A percentile compares a stretch with the other conserved stretches of the same genome.
These are phyloP conservation scores for Cenococcum geophilum DNA, from an alignment of 495 filamentous ascomycete species.

Conservation along the genomic window DNA sequence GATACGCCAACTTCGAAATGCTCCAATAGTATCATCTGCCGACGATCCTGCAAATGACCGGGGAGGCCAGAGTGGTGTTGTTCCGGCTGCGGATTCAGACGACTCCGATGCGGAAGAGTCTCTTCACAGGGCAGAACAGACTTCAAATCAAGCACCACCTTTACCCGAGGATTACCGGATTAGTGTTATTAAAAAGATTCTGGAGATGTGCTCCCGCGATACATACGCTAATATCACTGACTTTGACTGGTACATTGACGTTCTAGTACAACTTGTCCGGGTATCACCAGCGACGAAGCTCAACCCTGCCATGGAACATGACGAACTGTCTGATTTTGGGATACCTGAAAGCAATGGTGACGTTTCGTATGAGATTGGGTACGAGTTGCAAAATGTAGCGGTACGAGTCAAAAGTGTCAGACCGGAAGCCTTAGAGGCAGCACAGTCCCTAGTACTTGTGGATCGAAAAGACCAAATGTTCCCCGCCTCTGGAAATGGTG, in stretches of 20 bases:
- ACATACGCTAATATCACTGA: conserved; percentile 80
- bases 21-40: conserved; percentile 38
- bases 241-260: conserved; percentile 94
- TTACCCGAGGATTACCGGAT: conserved; percentile 78
- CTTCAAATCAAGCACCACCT: conserved; percentile 34
- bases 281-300: conserved; percentile 48
- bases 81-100: conserved; percentile 48
- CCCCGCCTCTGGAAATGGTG: conserved; percentile 42
- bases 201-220: conserved; percentile 86
- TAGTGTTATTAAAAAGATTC: conserved; percentile 69
- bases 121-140: conserved; percentile 35
- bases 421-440: conserved; percentile 69
- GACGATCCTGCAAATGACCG: conserved; percentile 38
- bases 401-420: conserved; percentile 85
- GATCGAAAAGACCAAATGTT: conserved; percentile 46
- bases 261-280: conserved; percentile 72
- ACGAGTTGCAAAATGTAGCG: conserved; percentile 78
- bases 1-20: conserved; percentile 68
- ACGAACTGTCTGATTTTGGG: conserved; percentile 26
- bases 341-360: conserved; percentile 35
- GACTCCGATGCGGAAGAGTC: conserved; percentile 52
- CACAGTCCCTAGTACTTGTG: conserved; percentile 62
- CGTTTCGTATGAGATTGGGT: conserved; percentile 67
- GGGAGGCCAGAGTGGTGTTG: conserved; percentile 32
- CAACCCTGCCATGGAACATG: conserved; percentile 12